A percentile compares a stretch with the other conserved stretches of the same genome.
Conservation (phyloP, 805 yeast genomes). For the Metschnikowia aberdeeniae region DNA sequence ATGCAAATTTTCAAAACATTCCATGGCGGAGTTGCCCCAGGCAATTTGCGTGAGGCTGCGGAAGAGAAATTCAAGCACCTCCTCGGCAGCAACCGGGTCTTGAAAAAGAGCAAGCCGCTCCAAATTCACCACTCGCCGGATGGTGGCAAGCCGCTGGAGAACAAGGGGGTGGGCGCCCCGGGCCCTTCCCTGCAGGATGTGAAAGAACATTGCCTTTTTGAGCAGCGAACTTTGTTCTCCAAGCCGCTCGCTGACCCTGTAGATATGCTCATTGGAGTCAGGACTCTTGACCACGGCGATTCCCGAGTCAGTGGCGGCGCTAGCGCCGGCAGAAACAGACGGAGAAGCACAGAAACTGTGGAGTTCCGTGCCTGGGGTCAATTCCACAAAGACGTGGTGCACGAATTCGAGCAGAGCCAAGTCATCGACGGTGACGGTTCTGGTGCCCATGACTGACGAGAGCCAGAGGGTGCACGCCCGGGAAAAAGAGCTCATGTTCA, state of each 20-base stretch:
- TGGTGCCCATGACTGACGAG: slow-evolving; percentile 3
- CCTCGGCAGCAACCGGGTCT: slow-evolving; percentile 8
- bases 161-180: slow-evolving; percentile 13
- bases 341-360: neutral
- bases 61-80: slow-evolving; percentile 10
- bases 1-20: slow-evolving; percentile 7
- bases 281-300: neutral
- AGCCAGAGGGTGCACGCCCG: slow-evolving; percentile 4
- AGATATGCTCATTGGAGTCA: neutral
- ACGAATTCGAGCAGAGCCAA: slow-evolving; percentile 4
- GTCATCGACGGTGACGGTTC: neutral
- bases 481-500: neutral
- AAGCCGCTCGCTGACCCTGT: slow-evolving; percentile 1
- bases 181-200: slow-evolving; percentile 11
- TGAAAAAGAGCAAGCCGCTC: slow-evolving; percentile 12
- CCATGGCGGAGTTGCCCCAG: slow-evolving; percentile 5
- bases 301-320: neutral
- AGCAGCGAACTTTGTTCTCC: neutral
- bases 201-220: slow-evolving; percentile 6
- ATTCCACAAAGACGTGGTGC: neutral
- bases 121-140: slow-evolving; percentile 12
- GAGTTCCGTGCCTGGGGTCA: slow-evolving; percentile 1
- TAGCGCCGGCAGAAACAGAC: neutral
- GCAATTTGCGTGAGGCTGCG: slow-evolving; percentile 12
- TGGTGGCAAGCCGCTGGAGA: slow-evolving; percentile 9